These are phyloP conservation scores for Prototheca cutis DNA, from an alignment of 163 green algal genomes.

Conservation along the genomic window DNA sequence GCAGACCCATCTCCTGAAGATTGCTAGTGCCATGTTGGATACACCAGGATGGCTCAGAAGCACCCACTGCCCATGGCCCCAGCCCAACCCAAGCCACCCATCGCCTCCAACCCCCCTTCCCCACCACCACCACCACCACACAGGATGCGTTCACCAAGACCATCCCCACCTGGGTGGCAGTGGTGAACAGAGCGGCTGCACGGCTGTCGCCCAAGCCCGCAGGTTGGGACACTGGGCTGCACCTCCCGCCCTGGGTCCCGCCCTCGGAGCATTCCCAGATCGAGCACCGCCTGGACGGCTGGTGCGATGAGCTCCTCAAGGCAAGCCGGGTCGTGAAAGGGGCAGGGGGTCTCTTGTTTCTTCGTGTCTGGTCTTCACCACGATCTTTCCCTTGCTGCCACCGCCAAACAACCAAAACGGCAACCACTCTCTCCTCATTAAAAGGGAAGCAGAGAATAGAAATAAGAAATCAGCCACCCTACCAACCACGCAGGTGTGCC, in stretches of 20 bases:
- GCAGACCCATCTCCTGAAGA: too few relatives aligned
- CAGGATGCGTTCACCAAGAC: slow-evolving; percentile 90
- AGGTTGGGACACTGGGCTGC: slow-evolving; percentile 58
- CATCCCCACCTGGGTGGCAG: slow-evolving; percentile 82
- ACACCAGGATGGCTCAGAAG: too few relatives aligned
- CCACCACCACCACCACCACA: slow-evolving; percentile 1
- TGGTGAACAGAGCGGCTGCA: slow-evolving; percentile 75
- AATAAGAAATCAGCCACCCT: neutral
- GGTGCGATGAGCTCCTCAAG: slow-evolving; percentile 48
- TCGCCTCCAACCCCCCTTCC: slow-evolving; percentile 2
- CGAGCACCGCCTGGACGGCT: slow-evolving; percentile 56
- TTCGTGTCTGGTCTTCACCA: too few relatives aligned
- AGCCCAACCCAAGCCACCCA: too few relatives aligned
- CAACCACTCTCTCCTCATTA: too few relatives aligned
- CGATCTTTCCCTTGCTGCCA: too few relatives aligned
- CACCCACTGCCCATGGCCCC: too few relatives aligned
- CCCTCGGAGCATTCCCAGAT: slow-evolving; percentile 62
- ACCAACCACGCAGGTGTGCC: slow-evolving; percentile 51
- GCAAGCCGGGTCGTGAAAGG: slow-evolving; percentile 5
- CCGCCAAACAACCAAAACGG: too few relatives aligned
- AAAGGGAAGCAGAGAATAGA: too few relatives aligned
- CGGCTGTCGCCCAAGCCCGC: slow-evolving; percentile 7
- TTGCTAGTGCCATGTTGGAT: too few relatives aligned
- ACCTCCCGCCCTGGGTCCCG: slow-evolving; percentile 77
- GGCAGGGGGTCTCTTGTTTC: too few relatives aligned